Base-by-base conservation (phyloP, 345 rosid species). In the Lepidium didymum region DNA sequence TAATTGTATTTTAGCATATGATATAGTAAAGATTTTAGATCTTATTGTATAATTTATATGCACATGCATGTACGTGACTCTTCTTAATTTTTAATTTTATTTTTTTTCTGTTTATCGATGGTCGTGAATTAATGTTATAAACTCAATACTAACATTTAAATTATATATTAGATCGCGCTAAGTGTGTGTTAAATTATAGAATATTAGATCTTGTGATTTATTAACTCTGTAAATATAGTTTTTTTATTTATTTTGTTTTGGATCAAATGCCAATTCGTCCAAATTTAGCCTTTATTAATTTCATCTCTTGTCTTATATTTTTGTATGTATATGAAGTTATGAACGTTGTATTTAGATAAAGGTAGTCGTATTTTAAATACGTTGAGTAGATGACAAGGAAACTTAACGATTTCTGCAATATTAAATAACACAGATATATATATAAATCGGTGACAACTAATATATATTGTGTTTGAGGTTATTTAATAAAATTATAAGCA, bases 11-110 rank as follows among this genome's bases (percentile, higher is more conserved):
- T 51, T 67, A 66, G 50, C 56, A 67, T 66, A 60, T 59, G 68
- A 67, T 67, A 67, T 67, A 66, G 29, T 50, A 27, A 56, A 67
- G 44, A 50, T 21, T 66, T 65, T 65, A 52, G 60, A 41, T 66
- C 66, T 59, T 45, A 52, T 61, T 45, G 68, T 74, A 47, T 74
- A 67, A 74, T 74, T 36, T 57, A 51, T 58, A 67, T 47, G 73
- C 78, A 74, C 78, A 74, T 67, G 78, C 78, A 74, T 67, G 78
- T 74, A 74, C 73, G 73, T 61, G 73, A 74, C 73, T 42, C 62
- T 61, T 5, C 43, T 73, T 67, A 67, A 45, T 4, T 60, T 73
- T 60, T 25, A 41, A 60, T 67, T 41, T 58, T 12, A 14, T 36
- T 37, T 15, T 45, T 10, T 18, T 21, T 15, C 10, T 43, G 35